Conservation (phyloP, 2,329 filamentous ascomycete genomes). For the Venturia oleaginea region DNA sequence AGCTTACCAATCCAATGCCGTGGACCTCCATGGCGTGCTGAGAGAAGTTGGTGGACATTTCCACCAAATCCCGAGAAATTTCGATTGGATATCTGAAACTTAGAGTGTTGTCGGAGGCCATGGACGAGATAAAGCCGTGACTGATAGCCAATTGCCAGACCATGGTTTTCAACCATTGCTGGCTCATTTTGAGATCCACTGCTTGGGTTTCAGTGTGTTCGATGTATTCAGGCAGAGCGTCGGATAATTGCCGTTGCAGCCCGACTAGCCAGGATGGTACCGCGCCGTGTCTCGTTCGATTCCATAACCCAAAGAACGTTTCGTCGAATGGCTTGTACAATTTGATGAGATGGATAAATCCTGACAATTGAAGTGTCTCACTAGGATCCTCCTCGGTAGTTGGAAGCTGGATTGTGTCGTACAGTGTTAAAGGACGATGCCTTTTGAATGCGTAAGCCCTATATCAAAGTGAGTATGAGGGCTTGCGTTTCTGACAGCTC, state of each 20-base stretch:
- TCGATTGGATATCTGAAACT: conserved; percentile 53
- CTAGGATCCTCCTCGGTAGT: conserved; percentile 41
- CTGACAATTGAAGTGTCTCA: conserved; percentile 46
- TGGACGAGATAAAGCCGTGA: conserved; percentile 54
- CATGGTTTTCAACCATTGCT: conserved; percentile 62
- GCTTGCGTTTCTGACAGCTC: neutral
- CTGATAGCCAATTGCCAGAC: conserved; percentile 65
- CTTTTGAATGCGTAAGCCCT: conserved; percentile 56
- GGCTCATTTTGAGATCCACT: conserved; percentile 58
- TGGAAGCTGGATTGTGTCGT: conserved; percentile 49
- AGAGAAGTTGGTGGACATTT: conserved; percentile 62
- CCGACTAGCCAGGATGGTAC: conserved; percentile 38
- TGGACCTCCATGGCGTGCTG: conserved; percentile 65
- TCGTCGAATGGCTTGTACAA: conserved; percentile 56
- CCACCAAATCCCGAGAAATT: conserved; percentile 50
- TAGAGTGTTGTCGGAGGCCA: conserved; percentile 49
- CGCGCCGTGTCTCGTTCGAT: conserved; percentile 35
- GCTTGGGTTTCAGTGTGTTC: conserved; percentile 57
- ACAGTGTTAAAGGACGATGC: conserved; percentile 53
- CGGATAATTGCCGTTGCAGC: conserved; percentile 42
- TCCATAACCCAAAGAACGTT: conserved; percentile 55
- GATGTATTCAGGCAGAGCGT: conserved; percentile 44
- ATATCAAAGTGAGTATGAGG: neutral
- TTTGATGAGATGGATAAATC: conserved; percentile 52
- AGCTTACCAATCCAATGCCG: conserved; percentile 60